Evolutionary conservation across 2,329 filamentous ascomycete genomes (phyloP), one percentile per base, ranked within the genome.

Genomic region (Penicillium sp.): DNA sequence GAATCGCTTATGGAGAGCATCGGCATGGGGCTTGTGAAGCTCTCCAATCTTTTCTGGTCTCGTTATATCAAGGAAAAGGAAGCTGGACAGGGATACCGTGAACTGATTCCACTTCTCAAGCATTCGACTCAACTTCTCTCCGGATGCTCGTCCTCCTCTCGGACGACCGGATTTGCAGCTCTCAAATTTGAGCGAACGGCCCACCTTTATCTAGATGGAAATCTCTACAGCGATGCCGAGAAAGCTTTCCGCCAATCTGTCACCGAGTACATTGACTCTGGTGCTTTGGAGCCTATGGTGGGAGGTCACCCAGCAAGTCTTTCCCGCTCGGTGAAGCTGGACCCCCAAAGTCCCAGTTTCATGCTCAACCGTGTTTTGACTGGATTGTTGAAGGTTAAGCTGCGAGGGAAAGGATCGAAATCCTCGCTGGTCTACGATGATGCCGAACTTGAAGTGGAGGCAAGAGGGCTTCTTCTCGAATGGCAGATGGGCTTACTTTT

Each of bases 11-110:
- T 48, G 5, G 63, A 71, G 21, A 64, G 52, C 18, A 61, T 64
- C 40, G 67, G 68, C 1, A 55, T 62, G 51, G 65, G 64, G 10
- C 62, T 75, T 50, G 68, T 76, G 14, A 75, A 73, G 24, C 51
- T 80, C 37, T 80, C 78, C 0, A 79, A 79, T 54, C 57, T 77
- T 4, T 78, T 75, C 55, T 81, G 78, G 78, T 74, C 74, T 42
- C 71, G 75, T 9, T 80, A 79, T 51, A 63, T 77, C 19, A 73
- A 76, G 51, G 71, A 74, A 43, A 76, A 74, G 46, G 72, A 77
- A 53, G 53, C 64, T 31, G 68, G 70, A 1, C 68, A 69, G 53
- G 58, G 64, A 2, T 62, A 67, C 50, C 63, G 63, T 5, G 69
- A 74, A 36, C 71, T 77, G n/a, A 43, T 76, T 5, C 66, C 69